A percentile compares a stretch with the other conserved stretches of the same genome.
These are phyloP conservation scores for Combretum micranthum DNA, from an alignment of 345 rosid genomes.

Conservation along the genomic window DNA sequence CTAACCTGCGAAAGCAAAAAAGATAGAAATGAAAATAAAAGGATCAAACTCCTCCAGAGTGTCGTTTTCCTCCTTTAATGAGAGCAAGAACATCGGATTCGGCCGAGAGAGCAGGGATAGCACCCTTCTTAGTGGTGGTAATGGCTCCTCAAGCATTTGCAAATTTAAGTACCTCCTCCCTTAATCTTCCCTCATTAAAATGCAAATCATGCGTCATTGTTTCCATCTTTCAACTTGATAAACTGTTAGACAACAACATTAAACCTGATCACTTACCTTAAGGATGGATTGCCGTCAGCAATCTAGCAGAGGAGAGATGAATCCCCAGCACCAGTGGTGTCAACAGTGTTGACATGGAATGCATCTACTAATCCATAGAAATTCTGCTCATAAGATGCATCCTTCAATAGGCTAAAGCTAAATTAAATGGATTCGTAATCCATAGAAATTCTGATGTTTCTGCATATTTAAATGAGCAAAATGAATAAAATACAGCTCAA, in stretches of 20 bases:
- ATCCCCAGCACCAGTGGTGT: conserved; percentile 98
- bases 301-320: conserved; percentile 73
- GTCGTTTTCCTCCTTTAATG: conserved; percentile 19
- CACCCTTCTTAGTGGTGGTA: conserved; percentile 95
- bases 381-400: conserved; percentile 21
- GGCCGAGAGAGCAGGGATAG: conserved; percentile 91
- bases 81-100: conserved; percentile 49
- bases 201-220: too few relatives aligned
- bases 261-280: conserved; percentile 36
- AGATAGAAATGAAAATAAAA: not conserved
- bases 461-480: too few relatives aligned
- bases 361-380: conserved; percentile 76
- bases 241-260: not conserved
- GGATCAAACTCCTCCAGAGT: not conserved
- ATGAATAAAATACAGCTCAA: too few relatives aligned
- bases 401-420: too few relatives aligned
- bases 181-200: conserved; percentile 43
- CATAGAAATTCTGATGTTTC: too few relatives aligned
- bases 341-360: conserved; percentile 68
- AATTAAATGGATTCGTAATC: too few relatives aligned
- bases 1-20: not conserved
- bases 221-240: too few relatives aligned
- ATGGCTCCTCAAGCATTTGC: conserved; percentile 98
- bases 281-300: conserved; percentile 63
- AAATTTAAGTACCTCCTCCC: conserved; percentile 61